phyloP scores from a whole-genome alignment of 306 rosid genomes.

The Mimosa pudica region DNA sequence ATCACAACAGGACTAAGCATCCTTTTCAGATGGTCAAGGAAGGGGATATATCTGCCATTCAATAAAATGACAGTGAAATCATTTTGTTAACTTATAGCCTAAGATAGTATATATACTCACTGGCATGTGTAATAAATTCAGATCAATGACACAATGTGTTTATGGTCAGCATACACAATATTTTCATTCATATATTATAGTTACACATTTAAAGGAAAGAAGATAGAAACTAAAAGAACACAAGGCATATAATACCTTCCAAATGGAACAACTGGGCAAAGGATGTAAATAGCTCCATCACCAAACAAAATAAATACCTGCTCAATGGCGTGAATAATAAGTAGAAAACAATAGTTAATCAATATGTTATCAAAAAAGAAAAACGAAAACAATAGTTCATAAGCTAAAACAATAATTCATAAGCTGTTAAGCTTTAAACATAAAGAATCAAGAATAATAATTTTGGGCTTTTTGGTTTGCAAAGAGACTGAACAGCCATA shows the following conservation, averaged over 20 bases:
- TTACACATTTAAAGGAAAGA: neutral
- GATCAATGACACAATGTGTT: neutral
- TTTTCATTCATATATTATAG: neutral
- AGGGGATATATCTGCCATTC: neutral
- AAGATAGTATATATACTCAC: neutral
- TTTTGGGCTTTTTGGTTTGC: neutral
- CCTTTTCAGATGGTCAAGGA: neutral
- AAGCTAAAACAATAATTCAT: neutral
- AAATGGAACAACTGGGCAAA: constrained; percentile 93
- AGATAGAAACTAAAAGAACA: constrained; percentile 4
- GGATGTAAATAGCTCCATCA: constrained; percentile 80
- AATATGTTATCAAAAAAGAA: too few relatives aligned
- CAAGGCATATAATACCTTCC: constrained; percentile 69
- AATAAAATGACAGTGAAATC: neutral
- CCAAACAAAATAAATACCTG: constrained; percentile 90
- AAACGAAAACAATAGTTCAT: too few relatives aligned
- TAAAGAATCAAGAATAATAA: constrained; percentile 14
- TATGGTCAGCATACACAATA: neutral
- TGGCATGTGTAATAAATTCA: neutral
- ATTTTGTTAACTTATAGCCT: neutral
- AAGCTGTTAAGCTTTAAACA: constrained; percentile 22
- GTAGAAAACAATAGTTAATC: constrained; percentile 3
- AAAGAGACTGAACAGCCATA: neutral
- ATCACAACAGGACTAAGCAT: neutral
- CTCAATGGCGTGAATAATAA: constrained; percentile 24